Evolutionary conservation across 768 basidiomycete genomes (phyloP).

Genomic region (Calocera viscosa): DNA sequence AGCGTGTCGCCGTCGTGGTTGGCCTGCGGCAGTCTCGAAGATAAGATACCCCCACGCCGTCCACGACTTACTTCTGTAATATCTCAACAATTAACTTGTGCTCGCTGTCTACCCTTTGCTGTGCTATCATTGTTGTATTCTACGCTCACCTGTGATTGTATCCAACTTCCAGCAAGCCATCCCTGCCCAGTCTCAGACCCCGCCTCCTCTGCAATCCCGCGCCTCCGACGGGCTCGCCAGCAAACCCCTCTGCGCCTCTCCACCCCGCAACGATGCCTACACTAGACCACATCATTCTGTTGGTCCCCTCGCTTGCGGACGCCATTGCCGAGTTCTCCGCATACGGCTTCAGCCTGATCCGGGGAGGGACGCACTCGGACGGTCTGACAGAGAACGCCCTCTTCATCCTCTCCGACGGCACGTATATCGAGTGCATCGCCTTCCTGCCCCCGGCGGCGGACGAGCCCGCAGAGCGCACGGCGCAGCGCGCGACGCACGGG

Average conservation of each 20-base stretch:
- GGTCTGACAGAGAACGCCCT: slow-evolving; percentile 13
- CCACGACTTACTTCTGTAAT: background rate
- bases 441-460: background rate
- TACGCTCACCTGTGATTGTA: background rate
- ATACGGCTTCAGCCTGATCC: slow-evolving; percentile 13
- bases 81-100: background rate
- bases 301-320: background rate
- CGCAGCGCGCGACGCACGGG: background rate
- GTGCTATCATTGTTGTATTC: background rate
- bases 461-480: background rate
- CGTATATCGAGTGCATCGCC: slow-evolving; percentile 14
- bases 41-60: background rate
- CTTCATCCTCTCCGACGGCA: slow-evolving; percentile 12
- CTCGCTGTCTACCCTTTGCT: background rate
- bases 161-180: background rate
- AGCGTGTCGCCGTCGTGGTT: background rate
- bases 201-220: background rate
- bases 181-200: background rate
- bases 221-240: background rate
- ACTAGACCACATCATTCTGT: background rate
- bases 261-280: background rate
- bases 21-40: slow-evolving; percentile 1
- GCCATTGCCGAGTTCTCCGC: background rate
- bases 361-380: slow-evolving; percentile 12
- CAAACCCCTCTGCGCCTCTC: background rate